Conservation (phyloP, 169 alveolate genomes). For the Eimeria tenella region DNA sequence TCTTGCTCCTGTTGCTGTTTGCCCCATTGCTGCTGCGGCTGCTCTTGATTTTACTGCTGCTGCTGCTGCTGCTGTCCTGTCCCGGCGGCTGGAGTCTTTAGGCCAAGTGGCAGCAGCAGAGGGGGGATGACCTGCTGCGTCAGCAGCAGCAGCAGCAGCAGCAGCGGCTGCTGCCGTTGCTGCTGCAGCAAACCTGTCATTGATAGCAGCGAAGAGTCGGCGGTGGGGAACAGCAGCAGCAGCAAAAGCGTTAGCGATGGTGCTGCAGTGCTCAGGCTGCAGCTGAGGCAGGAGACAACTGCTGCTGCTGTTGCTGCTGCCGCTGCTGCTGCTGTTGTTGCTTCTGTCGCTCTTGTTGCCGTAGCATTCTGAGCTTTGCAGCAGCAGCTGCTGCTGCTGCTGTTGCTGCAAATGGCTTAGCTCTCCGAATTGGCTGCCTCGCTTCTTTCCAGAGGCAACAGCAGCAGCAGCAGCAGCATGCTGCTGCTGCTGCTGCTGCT, state of each 20-base stretch:
- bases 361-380: neutral
- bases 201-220: slow-evolving; percentile 22
- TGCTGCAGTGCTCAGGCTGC: slow-evolving; percentile 48
- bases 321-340: neutral
- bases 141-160: neutral
- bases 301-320: slow-evolving; percentile 20
- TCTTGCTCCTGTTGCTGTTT: neutral
- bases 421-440: too few species aligned
- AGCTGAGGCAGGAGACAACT: neutral
- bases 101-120: neutral
- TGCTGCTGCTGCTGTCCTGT: neutral
- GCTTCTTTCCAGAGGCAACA: neutral
- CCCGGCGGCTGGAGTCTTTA: neutral
- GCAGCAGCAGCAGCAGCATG: neutral
- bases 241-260: slow-evolving; percentile 6
- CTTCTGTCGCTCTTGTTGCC: neutral
- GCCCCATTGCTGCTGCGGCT: slow-evolving; percentile 16
- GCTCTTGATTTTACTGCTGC: slow-evolving; percentile 1
- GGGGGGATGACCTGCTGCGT: neutral
- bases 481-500: neutral
- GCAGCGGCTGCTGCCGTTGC: slow-evolving; percentile 6
- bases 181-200: slow-evolving; percentile 14
- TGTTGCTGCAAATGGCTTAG: neutral
- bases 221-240: neutral
- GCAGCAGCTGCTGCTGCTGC: neutral